phyloP scores from a whole-genome alignment of 1,139 yeast genomes.

The Saccharomyces hybrid region DNA sequence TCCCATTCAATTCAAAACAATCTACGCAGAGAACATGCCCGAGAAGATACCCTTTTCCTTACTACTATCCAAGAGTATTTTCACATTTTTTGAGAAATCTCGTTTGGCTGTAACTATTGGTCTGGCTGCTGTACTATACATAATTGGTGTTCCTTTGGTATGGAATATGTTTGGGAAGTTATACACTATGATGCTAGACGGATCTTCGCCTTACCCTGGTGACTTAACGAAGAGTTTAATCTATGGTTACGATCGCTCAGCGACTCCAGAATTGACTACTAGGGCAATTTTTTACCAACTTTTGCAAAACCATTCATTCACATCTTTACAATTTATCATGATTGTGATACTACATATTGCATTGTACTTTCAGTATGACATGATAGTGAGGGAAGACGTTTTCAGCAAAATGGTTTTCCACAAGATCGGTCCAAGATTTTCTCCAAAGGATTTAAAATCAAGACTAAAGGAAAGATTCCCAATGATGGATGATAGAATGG shows the following conservation, averaged over 20 bases:
- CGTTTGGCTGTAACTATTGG: conserved; percentile 33
- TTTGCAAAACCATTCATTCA: conserved; percentile 18
- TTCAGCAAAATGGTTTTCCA: conserved; percentile 48
- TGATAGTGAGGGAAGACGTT: conserved; percentile 67
- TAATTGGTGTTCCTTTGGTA: conserved; percentile 49
- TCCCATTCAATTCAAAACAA: conserved; percentile 63
- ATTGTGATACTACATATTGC: conserved; percentile 41
- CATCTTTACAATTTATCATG: conserved; percentile 27
- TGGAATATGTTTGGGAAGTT: conserved; percentile 49
- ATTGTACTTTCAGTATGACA: conserved; percentile 55
- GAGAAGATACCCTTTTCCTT: conserved; percentile 48
- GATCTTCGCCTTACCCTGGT: conserved; percentile 39
- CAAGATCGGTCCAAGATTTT: conserved; percentile 52
- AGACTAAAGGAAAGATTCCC: conserved; percentile 24
- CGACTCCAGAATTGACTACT: conserved; percentile 4
- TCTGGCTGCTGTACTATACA: conserved; percentile 37
- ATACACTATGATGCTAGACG: conserved; percentile 50
- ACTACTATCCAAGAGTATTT: conserved; percentile 37
- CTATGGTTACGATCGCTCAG: conserved; percentile 38
- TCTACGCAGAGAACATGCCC: conserved; percentile 69
- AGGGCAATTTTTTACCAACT: conserved; percentile 13
- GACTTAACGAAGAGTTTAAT: conserved; percentile 39
- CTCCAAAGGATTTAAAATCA: conserved; percentile 28
- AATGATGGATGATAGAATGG: conserved; percentile 26
- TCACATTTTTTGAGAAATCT: conserved; percentile 20